Evolutionary conservation across 345 rosid species (phyloP).

Genomic region (Excoecaria agallocha): DNA sequence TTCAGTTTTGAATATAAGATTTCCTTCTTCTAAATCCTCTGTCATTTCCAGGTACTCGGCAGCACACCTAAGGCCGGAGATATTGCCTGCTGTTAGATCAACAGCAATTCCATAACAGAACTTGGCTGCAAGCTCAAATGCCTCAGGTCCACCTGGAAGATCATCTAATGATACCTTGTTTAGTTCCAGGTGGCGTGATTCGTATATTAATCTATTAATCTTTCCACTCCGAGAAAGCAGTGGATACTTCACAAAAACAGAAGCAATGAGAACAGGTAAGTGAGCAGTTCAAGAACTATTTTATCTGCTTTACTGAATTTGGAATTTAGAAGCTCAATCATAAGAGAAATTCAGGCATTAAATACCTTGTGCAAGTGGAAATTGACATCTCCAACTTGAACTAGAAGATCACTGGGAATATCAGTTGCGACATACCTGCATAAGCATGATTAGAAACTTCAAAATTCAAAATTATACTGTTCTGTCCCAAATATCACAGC

Average conservation of each 20-base stretch:
- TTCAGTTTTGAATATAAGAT: conserved; percentile 93
- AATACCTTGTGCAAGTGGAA: conserved; percentile 93
- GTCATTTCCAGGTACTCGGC: conserved; percentile 99
- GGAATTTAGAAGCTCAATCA: background rate
- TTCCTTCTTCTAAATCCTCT: conserved; percentile 98
- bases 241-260: conserved; percentile 59
- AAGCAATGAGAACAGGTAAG: conserved; percentile 14
- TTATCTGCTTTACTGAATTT: too few relatives aligned
- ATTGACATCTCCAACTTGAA: conserved; percentile 65
- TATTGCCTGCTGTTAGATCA: conserved; percentile 87
- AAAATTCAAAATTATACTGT: background rate
- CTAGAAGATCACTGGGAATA: conserved; percentile 81
- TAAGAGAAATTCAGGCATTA: conserved; percentile 12
- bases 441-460: background rate
- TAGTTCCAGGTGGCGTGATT: conserved; percentile 58
- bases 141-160: conserved; percentile 85
- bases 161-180: conserved; percentile 63
- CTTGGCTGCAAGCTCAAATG: conserved; percentile 86
- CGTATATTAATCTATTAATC: conserved; percentile 80
- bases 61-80: conserved; percentile 83
- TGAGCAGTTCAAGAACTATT: background rate
- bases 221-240: conserved; percentile 89
- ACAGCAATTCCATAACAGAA: conserved; percentile 95
- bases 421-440: conserved; percentile 89
- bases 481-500: too few relatives aligned